Evolutionary conservation across 176 grass and related monocot genomes (phyloP).

Genomic region (Ensete ventricosum): DNA sequence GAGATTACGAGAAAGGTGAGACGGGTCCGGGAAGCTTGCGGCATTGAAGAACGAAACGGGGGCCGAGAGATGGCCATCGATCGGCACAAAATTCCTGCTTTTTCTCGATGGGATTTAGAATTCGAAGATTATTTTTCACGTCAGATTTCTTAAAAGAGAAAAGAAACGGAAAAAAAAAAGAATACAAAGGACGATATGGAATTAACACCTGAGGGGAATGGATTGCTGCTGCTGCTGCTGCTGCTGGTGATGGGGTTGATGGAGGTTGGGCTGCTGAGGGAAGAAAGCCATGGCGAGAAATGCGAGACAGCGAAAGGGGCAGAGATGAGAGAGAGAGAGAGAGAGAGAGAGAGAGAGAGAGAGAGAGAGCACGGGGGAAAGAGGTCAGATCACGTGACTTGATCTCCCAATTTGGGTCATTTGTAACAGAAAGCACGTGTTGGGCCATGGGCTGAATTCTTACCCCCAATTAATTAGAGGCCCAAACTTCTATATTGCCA

Average conservation of each 20-base stretch:
- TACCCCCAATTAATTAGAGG: too few relatives aligned
- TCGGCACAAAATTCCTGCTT: constrained; percentile 67
- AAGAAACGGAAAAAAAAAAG: not conserved
- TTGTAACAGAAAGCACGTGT: too few relatives aligned
- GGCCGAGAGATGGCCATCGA: constrained; percentile 68
- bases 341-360: too few relatives aligned
- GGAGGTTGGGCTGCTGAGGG: not conserved
- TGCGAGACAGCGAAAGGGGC: too few relatives aligned
- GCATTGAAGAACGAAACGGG: constrained; percentile 53
- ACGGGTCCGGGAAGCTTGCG: constrained; percentile 47
- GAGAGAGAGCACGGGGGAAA: too few relatives aligned
- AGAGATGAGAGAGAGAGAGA: too few relatives aligned
- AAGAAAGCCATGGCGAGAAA: constrained; percentile 6
- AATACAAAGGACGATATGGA: not conserved
- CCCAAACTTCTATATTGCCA: too few relatives aligned
- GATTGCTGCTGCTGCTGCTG: constrained; percentile 45
- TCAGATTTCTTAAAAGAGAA: not conserved
- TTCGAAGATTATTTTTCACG: not conserved
- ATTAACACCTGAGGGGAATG: constrained; percentile 43
- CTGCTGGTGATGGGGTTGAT: not conserved
- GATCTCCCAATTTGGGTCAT: too few relatives aligned
- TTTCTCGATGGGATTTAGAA: not conserved
- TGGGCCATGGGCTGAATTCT: too few relatives aligned
- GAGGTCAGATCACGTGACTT: too few relatives aligned
- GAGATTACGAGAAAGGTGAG: constrained; percentile 52